Evolutionary conservation across 768 basidiomycete species (phyloP).

Genomic region (Chalciporus piperatus): DNA sequence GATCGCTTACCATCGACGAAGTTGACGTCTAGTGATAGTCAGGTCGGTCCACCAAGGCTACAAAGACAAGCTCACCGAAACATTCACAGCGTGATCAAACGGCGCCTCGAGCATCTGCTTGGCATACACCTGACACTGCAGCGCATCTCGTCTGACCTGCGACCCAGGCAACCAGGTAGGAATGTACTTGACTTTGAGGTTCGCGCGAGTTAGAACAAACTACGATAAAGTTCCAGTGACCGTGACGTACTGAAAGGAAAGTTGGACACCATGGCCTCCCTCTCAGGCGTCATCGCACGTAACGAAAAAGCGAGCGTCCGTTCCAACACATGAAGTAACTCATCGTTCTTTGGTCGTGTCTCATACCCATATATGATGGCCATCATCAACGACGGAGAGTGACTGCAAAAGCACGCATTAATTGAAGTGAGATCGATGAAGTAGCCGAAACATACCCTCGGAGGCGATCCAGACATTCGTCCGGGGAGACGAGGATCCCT

Average conservation of each 20-base stretch:
- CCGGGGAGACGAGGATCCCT: conserved; percentile 1
- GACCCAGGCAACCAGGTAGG: conserved; percentile 8
- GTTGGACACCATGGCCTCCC: not conserved
- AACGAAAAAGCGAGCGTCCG: not conserved
- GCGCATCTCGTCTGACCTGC: not conserved
- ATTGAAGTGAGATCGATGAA: not conserved
- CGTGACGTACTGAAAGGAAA: conserved; percentile 1
- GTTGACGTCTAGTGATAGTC: not conserved
- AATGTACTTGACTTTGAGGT: conserved; percentile 1
- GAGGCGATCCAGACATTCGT: conserved; percentile 4
- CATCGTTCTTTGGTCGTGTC: not conserved
- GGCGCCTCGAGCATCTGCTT: conserved; percentile 18
- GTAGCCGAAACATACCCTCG: conserved; percentile 4
- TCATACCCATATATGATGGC: conserved; percentile 10
- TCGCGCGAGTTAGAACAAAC: not conserved
- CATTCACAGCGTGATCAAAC: not conserved
- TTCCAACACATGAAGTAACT: not conserved
- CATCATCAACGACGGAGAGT: conserved; percentile 26
- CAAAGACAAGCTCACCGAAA: not conserved
- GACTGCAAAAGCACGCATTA: conserved; percentile 1
- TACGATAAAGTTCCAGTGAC: not conserved
- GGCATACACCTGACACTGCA: conserved; percentile 14
- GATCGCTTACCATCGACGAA: not conserved
- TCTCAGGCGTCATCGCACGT: conserved; percentile 3
- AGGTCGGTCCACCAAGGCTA: not conserved